Evolutionary conservation across 2,329 filamentous ascomycete species (phyloP), one percentile per base, ranked within the genome.

Genomic region (Ophiostoma montium): DNA sequence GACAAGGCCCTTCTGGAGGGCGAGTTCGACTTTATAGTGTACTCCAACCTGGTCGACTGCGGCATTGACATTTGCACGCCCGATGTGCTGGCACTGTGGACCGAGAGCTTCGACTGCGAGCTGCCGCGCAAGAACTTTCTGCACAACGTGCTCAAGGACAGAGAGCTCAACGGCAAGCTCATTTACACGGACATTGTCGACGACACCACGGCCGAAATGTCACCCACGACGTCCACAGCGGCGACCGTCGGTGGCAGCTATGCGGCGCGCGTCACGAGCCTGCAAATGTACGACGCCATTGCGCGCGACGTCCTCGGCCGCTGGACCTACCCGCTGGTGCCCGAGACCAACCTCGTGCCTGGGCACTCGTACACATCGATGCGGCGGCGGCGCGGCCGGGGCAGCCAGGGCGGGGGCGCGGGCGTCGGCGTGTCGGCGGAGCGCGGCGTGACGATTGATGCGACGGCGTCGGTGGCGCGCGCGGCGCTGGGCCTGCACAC

Each of bases 21-120:
- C 31, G 38, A 47, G 4, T 67, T 68, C 41, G 86, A 94, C 62
- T 75, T 95, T 46, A 87, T 94, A 57, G 72, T 95, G 18, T 80
- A 89, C 35, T 78, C 84, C 55, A 90, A 98, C 65, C 69, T 98
- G 51, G 84, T 96, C 53, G 92, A 98, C 64, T 89, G 87, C 57
- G 85, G 86, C 47, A 92, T 98, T 59, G 92, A 98, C 62, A 96
- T 98, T 55, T 96, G 90, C 66, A 96, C 92, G 1, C 89, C 90
- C 0, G 92, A 96, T 61, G 89, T 95, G 9, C 75, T 96, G 39
- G 89, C 89, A 8, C 69, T 96, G 50, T 98, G 92, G 86, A 92
- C 88, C 9, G 92, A 98, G 66, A 95, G 89, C 61, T 94, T 94
- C 60, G 87, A 94, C 56, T 88, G 86, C 63, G 82, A 88, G 60